These are phyloP conservation scores for Cladosporium sp. DNA, from an alignment of 2,329 filamentous ascomycete genomes.

Conservation along the genomic window DNA sequence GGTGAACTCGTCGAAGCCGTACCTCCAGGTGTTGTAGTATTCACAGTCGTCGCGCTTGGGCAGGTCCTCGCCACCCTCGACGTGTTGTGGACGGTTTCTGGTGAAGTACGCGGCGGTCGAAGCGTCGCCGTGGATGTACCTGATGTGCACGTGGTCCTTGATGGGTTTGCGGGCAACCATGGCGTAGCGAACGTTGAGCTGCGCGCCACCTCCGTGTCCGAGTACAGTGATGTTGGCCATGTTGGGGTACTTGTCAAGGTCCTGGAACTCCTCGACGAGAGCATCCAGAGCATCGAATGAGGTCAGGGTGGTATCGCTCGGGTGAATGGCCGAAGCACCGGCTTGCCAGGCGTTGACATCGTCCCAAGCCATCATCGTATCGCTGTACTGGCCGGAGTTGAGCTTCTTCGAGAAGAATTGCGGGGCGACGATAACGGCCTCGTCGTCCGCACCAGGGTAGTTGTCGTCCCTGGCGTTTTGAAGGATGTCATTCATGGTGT, in stretches of 20 bases:
- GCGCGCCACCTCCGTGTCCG: constrained; percentile 6
- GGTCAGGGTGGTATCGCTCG: constrained; percentile 3
- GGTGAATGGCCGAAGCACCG: constrained; percentile 8
- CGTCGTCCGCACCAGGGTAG: constrained; percentile 5
- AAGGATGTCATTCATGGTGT: constrained; percentile 9
- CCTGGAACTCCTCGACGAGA: constrained; percentile 6
- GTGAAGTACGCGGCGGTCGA: constrained; percentile 10
- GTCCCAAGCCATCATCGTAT: constrained; percentile 5
- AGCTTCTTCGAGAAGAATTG: constrained; percentile 12
- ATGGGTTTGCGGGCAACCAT: constrained; percentile 6
- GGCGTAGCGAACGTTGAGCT: constrained; percentile 9
- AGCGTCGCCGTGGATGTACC: constrained; percentile 9
- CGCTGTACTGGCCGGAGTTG: constrained; percentile 5
- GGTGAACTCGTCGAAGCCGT: constrained; percentile 8
- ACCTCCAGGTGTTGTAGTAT: constrained; percentile 10
- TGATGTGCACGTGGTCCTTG: constrained; percentile 5
- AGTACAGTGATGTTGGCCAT: constrained; percentile 11
- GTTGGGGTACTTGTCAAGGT: constrained; percentile 10
- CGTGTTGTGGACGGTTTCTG: constrained; percentile 4
- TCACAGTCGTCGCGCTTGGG: constrained; percentile 4
- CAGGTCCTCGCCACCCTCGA: constrained; percentile 1
- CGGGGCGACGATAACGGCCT: constrained; percentile 5
- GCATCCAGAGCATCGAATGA: constrained; percentile 11
- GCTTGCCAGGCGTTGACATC: constrained; percentile 12
- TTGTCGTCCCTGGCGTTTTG: constrained; percentile 1